Evolutionary conservation across 129 eudicot species (phyloP).

Genomic region (Helianthus tuberosus): DNA sequence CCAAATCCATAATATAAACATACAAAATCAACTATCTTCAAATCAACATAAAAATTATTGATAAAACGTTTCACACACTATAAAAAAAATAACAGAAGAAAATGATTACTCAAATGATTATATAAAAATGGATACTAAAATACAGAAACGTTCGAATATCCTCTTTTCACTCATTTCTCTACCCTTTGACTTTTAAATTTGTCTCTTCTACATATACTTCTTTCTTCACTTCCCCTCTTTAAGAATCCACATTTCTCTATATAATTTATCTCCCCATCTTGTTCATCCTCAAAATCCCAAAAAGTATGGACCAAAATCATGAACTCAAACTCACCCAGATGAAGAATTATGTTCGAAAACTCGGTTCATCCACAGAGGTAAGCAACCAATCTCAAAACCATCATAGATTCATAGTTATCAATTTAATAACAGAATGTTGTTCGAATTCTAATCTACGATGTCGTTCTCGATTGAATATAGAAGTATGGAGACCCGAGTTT

Average conservation of each 20-base stretch:
- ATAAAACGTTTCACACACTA: no score
- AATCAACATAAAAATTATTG: no score
- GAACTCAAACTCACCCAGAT: slow-evolving; percentile 50
- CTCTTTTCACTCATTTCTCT: not conserved
- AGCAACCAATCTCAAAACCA: not conserved
- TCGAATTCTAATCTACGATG: not conserved
- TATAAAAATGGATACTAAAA: not conserved
- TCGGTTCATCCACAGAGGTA: slow-evolving; percentile 71
- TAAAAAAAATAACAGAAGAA: no score
- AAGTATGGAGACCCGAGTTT: slow-evolving; percentile 50
- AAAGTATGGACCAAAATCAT: slow-evolving; percentile 46
- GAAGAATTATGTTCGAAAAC: slow-evolving; percentile 55
- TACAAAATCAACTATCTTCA: no score
- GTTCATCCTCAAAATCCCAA: not conserved
- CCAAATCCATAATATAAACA: no score
- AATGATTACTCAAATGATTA: no score
- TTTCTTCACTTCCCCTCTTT: slow-evolving; percentile 8
- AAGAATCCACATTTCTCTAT: not conserved
- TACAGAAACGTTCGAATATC: not conserved
- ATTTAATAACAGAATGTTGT: not conserved
- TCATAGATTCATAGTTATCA: not conserved
- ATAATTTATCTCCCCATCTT: not conserved
- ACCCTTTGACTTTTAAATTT: slow-evolving; percentile 27
- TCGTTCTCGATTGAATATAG: slow-evolving; percentile 35
- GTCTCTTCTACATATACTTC: slow-evolving; percentile 18